Conservation (phyloP, 306 rosid genomes). For the Elaeagnus macrophylla region DNA sequence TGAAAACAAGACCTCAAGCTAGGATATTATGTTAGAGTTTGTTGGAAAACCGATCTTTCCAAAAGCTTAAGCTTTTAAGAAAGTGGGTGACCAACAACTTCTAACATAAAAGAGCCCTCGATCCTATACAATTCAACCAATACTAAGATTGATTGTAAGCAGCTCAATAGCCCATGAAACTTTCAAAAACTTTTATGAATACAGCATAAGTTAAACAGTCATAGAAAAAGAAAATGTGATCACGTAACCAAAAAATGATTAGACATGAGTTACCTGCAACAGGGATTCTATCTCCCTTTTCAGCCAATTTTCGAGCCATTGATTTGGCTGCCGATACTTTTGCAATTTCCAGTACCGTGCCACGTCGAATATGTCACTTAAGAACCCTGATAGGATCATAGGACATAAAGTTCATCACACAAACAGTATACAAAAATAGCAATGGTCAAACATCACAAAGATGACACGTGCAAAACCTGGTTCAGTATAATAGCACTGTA, state of each 20-base stretch:
- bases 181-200: too few species aligned
- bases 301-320: constrained; percentile 74
- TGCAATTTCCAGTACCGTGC: constrained; percentile 51
- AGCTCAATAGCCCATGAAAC: too few species aligned
- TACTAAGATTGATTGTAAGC: too few species aligned
- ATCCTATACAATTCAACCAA: too few species aligned
- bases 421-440: not conserved
- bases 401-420: constrained; percentile 12
- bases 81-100: too few species aligned
- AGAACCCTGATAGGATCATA: constrained; percentile 42
- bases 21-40: too few species aligned
- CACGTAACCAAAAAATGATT: not conserved
- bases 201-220: too few species aligned
- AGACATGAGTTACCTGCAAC: constrained; percentile 43
- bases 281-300: constrained; percentile 85
- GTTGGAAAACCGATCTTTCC: too few species aligned
- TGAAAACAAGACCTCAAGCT: too few species aligned
- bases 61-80: too few species aligned
- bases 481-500: constrained; percentile 81
- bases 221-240: not conserved
- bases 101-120: too few species aligned
- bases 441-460: constrained; percentile 6
- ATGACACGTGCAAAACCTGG: constrained; percentile 41
- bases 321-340: constrained; percentile 54
- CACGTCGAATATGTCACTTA: constrained; percentile 53